Conservation (phyloP, 352 stramenopile genomes). For the Aphanomyces euteiches region DNA sequence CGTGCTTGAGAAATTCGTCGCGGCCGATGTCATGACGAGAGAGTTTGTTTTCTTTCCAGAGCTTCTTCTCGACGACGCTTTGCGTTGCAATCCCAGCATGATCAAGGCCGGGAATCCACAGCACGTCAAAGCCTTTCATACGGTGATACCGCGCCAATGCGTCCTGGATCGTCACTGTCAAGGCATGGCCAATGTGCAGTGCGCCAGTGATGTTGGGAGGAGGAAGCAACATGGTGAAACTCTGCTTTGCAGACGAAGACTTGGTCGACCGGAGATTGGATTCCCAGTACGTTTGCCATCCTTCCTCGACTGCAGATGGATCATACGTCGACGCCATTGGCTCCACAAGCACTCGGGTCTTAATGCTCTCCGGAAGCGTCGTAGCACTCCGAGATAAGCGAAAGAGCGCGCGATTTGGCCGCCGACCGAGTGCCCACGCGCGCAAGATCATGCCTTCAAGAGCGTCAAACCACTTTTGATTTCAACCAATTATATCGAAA, state of each 20-base stretch:
- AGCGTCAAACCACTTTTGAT: too few species aligned
- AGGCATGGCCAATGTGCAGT: conserved; percentile 96
- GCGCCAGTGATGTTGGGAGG: conserved; percentile 97
- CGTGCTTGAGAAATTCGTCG: conserved; percentile 92
- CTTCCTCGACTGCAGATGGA: conserved; percentile 94
- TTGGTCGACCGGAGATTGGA: conserved; percentile 26
- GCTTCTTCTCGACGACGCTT: conserved; percentile 97
- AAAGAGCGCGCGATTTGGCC: background rate
- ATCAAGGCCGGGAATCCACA: conserved; percentile 97
- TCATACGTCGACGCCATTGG: conserved; percentile 93
- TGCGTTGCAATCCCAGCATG: conserved; percentile 99
- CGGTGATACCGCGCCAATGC: conserved; percentile 94
- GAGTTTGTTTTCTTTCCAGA: conserved; percentile 91
- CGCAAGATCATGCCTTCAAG: background rate
- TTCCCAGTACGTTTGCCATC: conserved; percentile 99
- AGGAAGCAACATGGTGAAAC: conserved; percentile 88
- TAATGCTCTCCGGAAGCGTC: background rate
- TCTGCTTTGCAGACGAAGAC: conserved; percentile 23
- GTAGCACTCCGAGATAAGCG: background rate
- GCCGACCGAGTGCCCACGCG: background rate
- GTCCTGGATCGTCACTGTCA: conserved; percentile 98
- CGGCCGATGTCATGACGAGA: conserved; percentile 94
- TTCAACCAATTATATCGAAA: too few species aligned
- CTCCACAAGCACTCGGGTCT: background rate
- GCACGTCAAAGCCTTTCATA: conserved; percentile 96